Conservation (phyloP, 2,329 filamentous ascomycete species). For the Pyrenophora graminea region DNA sequence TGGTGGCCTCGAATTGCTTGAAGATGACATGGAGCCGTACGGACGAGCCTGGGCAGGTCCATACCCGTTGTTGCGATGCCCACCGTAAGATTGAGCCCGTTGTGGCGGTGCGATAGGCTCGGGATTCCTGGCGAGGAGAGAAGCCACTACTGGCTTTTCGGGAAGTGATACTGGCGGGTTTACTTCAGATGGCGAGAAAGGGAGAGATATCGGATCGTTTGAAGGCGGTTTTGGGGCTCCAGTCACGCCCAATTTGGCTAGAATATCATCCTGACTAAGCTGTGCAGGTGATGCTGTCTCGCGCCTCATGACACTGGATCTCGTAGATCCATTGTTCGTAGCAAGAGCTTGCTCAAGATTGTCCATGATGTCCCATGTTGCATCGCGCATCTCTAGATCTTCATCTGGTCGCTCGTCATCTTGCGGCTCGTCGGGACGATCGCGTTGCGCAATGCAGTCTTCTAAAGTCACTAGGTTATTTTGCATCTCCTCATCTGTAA, state of each 20-base stretch:
- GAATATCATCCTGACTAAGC: constrained; percentile 44
- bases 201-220: constrained; percentile 21
- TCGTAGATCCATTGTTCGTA: constrained; percentile 18
- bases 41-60: constrained; percentile 25
- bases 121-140: not conserved
- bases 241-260: constrained; percentile 44
- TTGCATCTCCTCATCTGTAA: constrained; percentile 47
- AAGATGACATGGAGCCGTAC: constrained; percentile 33
- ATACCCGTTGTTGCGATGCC: constrained; percentile 17
- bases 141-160: constrained; percentile 22
- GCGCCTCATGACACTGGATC: constrained; percentile 3
- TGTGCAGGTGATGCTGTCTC: constrained; percentile 10
- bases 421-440: constrained; percentile 40
- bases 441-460: constrained; percentile 49
- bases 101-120: constrained; percentile 15
- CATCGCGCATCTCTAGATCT: constrained; percentile 42
- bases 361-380: constrained; percentile 46
- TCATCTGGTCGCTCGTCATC: constrained; percentile 29
- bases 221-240: constrained; percentile 44
- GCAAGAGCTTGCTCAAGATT: constrained; percentile 47
- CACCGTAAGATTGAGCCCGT: constrained; percentile 30
- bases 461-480: constrained; percentile 47
- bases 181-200: constrained; percentile 14
- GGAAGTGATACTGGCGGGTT: constrained; percentile 19
- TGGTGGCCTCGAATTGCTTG: constrained; percentile 13